Base-by-base conservation (phyloP, 2,329 filamentous ascomycete genomes). In the Colletotrichum sojae region DNA sequence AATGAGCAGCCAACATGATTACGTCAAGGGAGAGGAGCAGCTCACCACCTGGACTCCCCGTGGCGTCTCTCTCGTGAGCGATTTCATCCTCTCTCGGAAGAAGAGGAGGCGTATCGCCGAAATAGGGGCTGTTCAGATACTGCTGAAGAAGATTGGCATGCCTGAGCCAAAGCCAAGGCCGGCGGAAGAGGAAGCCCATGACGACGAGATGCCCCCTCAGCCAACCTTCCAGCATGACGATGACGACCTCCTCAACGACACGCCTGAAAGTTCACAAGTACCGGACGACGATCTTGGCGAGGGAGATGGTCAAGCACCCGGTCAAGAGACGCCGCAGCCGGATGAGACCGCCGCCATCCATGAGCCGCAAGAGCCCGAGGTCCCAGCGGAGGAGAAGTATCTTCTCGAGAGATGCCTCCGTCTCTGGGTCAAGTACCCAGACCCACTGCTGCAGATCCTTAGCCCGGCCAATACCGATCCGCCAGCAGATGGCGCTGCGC, bases 21-120 rank as follows among this genome's bases (percentile, higher is more conserved):
- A 98, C 77, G 93, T 99, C 75, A 98, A 97, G 79, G 96, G 96
- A 63, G 95, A 99, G 80, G 96, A 99, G 79, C 87, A 91, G 56
- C 84, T 99, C 46, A 90, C 86, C 2, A 90, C 90, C 65, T 99
- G 96, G 96, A 90, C 91, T 8, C 95, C 96, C 2, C 89, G 96
- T 49, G 94, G 96, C 43, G 93, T 98, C 3, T 97, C 94, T 0
- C 83, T 99, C 0, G 91, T 99, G n/a, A 90, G 91, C 67, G 96
- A 99, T 79, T 97, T 92, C 75, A 91, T 98, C 63, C 81, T 86
- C 12, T 88, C 92, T 6, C 90, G 90, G 69, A 94, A 93, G 80
- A 91, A 92, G 76, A 90, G 90, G 73, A 85, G 88, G 67, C 90
- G 94, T 16, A 86, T 92, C 31, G 90, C 91, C 9, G 95, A 98